These are phyloP conservation scores for Brasilioporus rufonigricans DNA, from an alignment of 768 basidiomycete species.

Conservation along the genomic window DNA sequence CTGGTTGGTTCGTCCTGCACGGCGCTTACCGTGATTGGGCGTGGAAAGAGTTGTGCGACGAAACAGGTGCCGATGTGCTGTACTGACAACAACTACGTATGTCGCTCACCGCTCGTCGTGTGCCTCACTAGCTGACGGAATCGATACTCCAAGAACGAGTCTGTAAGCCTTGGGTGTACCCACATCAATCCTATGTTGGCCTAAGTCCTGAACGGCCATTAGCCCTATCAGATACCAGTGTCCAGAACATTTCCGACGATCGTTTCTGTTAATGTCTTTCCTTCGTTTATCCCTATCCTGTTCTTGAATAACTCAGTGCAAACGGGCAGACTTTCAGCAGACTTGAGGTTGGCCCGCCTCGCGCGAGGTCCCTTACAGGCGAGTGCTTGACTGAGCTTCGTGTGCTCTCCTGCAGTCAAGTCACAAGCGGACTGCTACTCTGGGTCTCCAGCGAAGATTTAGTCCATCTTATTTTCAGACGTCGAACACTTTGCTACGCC, in stretches of 20 bases:
- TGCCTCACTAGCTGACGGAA: background rate
- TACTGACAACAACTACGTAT: conserved; percentile 13
- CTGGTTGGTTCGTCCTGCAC: conserved; percentile 11
- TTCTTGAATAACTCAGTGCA: background rate
- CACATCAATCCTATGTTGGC: conserved; percentile 2
- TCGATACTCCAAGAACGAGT: conserved; percentile 2
- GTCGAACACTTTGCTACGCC: too few species aligned
- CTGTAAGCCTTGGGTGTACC: conserved; percentile 13
- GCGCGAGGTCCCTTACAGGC: too few species aligned
- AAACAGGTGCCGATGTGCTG: conserved; percentile 14
- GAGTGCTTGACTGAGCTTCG: too few species aligned
- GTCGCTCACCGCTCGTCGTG: background rate
- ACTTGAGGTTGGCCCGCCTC: too few species aligned
- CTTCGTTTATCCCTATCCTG: background rate
- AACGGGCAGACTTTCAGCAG: background rate
- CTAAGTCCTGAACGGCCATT: background rate
- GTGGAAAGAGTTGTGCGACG: conserved; percentile 8
- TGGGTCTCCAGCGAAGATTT: too few species aligned
- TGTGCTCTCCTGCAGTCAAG: too few species aligned
- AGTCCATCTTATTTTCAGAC: too few species aligned
- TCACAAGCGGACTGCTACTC: too few species aligned
- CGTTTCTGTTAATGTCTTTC: background rate
- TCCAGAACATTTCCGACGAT: background rate
- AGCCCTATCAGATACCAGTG: background rate
- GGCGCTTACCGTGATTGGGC: conserved; percentile 12